Evolutionary conservation across 768 basidiomycete genomes (phyloP), one percentile per base, ranked within the genome.

Genomic region (Hygrophorus pudorinus): DNA sequence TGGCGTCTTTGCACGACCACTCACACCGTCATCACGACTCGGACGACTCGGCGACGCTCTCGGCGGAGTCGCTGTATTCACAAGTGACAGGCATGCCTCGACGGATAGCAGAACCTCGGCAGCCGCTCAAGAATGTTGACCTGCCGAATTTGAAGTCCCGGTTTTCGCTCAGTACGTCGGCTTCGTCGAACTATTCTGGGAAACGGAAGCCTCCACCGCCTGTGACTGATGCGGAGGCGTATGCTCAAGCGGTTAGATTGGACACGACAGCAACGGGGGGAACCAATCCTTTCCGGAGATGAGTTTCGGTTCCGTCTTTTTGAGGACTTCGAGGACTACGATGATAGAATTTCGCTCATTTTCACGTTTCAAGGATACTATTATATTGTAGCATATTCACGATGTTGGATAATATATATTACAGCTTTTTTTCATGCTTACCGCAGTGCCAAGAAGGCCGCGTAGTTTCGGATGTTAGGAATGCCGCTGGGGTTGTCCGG

Each of bases 21-120:
- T 50, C 51, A 32, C 46, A 50, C 46, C 47, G 51, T 41, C 51
- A 44, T n/a, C 38, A 13, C 28, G 37, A 39, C 46, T 17, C 51
- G 41, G 28, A 42, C 31, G 27, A 48, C 47, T 54, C 48, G 53
- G 58, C 47, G 51, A 51, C 37, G 58, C 61, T 56, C 43, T 76
- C 76, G 20, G 61, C 61, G n/a, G 63, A 61, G 13, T 81, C 78
- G 35, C 54, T 88, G 31, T 89, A 81, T 59, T 78, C 83, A 45
- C 75, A 82, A 57, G 56, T 78, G 39, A 88, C 82, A 8, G 84
- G 85, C 14, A 55, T 67, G 29, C 76, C 76, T 49, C 71, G 74
- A 27, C 65, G 65, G 20, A 73, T 67, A 33, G 79, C 85, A 5
- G 81, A 85, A 53, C 76, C 83, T n/a, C 72, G 84, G n/a, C 74